A percentile compares a stretch with the other conserved stretches of the same genome.
phyloP scores from a whole-genome alignment of 139 green algal genomes.

The Coccomyxa sp. region DNA sequence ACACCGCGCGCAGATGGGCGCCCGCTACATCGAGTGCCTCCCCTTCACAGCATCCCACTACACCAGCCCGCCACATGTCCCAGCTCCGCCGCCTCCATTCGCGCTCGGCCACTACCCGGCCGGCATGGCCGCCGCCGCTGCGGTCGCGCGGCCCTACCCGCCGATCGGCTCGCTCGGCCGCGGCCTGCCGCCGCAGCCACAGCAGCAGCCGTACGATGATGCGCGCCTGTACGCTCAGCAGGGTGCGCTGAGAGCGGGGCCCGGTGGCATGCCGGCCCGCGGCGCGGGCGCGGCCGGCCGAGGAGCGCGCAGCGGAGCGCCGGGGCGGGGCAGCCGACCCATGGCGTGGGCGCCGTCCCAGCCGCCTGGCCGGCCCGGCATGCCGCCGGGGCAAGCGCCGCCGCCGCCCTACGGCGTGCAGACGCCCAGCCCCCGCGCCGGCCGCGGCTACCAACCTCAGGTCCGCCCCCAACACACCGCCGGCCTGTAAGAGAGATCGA shows the following conservation, averaged over 20 bases:
- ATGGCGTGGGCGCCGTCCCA: no score
- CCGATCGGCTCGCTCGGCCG: neutral
- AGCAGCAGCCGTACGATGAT: neutral
- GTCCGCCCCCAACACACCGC: no score
- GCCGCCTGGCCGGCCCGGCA: no score
- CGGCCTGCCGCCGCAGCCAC: conserved; percentile 3
- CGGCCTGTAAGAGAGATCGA: no score
- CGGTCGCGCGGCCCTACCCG: neutral
- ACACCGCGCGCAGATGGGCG: conserved; percentile 27
- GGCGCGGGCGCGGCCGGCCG: no score
- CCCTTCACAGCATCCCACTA: neutral
- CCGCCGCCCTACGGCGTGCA: no score
- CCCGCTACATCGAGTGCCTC: conserved; percentile 35
- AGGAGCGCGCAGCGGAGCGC: no score
- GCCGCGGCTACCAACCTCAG: no score
- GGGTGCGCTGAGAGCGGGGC: neutral
- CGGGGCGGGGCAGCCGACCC: no score
- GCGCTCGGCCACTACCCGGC: neutral
- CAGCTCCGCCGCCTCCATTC: no score
- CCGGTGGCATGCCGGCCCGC: neutral
- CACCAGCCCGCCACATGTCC: neutral
- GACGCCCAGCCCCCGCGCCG: no score
- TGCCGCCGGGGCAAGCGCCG: no score
- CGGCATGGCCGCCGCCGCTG: neutral
- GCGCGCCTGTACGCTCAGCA: neutral